Evolutionary conservation across 352 stramenopile species (phyloP).

Genomic region (Globisporangium recalcitrans): DNA sequence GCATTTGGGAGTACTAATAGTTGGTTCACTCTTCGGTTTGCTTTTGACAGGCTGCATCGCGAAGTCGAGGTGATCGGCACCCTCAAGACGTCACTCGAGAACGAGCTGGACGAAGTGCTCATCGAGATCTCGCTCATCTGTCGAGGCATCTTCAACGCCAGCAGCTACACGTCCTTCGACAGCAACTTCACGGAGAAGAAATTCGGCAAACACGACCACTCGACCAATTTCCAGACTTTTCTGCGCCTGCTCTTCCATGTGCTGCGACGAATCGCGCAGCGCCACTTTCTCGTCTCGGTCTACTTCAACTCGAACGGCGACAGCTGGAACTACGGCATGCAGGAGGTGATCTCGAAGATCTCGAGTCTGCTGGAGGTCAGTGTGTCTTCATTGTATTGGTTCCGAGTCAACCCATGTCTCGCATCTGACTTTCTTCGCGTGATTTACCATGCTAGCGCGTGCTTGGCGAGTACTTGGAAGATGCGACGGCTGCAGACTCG

Average conservation of each 20-base stretch:
- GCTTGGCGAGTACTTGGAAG: conserved; percentile 65
- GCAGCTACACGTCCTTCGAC: conserved; percentile 71
- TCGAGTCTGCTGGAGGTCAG: conserved; percentile 57
- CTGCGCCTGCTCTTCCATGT: conserved; percentile 63
- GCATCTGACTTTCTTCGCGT: neutral
- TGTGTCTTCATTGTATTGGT: neutral
- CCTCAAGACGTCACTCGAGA: conserved; percentile 63
- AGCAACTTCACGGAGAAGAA: conserved; percentile 69
- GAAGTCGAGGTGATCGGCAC: conserved; percentile 74
- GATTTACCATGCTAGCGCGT: conserved; percentile 29
- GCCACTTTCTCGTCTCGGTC: conserved; percentile 54
- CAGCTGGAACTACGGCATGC: conserved; percentile 62
- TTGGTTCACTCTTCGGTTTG: neutral
- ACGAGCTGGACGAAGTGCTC: conserved; percentile 59
- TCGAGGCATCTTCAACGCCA: conserved; percentile 64
- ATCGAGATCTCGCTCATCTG: conserved; percentile 65
- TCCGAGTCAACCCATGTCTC: neutral
- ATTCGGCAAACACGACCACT: conserved; percentile 65
- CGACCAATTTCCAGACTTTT: conserved; percentile 64
- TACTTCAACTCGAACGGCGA: conserved; percentile 65
- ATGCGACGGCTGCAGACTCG: conserved; percentile 21
- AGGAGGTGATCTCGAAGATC: conserved; percentile 60
- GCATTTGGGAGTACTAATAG: neutral
- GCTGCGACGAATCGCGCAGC: conserved; percentile 53
- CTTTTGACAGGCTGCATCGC: conserved; percentile 42